These are phyloP conservation scores for Rhizophagus clarus DNA, from an alignment of 192 early-diverging fungal genomes.

Conservation along the genomic window DNA sequence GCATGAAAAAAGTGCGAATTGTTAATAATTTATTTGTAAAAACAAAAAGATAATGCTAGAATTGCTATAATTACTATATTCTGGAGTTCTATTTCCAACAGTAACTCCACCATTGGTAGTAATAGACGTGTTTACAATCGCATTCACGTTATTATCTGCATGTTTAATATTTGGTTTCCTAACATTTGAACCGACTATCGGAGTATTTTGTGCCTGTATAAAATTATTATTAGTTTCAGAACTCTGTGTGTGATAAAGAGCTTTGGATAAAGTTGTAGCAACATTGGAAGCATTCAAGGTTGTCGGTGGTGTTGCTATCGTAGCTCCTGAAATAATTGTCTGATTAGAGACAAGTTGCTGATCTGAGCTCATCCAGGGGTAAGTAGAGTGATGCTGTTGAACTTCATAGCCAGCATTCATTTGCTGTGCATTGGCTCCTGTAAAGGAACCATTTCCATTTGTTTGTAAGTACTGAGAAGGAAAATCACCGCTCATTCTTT, in stretches of 20 bases:
- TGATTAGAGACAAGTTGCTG: background rate
- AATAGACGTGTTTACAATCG: background rate
- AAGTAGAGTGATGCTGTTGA: background rate
- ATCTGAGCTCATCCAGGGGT: background rate
- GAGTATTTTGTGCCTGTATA: constrained; percentile 8
- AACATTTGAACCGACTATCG: background rate
- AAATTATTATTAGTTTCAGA: constrained; percentile 3
- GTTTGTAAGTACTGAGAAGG: background rate
- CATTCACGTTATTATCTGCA: background rate
- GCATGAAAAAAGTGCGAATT: background rate
- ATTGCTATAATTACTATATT: background rate
- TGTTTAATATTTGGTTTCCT: background rate
- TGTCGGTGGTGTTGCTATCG: background rate
- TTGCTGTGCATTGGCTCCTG: background rate
- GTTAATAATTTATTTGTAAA: background rate
- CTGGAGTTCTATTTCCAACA: background rate
- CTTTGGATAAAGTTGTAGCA: background rate
- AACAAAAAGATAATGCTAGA: background rate
- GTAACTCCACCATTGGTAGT: background rate
- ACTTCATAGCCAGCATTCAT: background rate
- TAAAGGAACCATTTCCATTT: background rate
- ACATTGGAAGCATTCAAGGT: background rate
- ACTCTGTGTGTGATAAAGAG: background rate
- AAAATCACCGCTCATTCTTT: background rate
- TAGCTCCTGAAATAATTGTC: background rate